phyloP scores from a whole-genome alignment of 1,284 basidiomycete genomes.

The Trametes hirsuta region DNA sequence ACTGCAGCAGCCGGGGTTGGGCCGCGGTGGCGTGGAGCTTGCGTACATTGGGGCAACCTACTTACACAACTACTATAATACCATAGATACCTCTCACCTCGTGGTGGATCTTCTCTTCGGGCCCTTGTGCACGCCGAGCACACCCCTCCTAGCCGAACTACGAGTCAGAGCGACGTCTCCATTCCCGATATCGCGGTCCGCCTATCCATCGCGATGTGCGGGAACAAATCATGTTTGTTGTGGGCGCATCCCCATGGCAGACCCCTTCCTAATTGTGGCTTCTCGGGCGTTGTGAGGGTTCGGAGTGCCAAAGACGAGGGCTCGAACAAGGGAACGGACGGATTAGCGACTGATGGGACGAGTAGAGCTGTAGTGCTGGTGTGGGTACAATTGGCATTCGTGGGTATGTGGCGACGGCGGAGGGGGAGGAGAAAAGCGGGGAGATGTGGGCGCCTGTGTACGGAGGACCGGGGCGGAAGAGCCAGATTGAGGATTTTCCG shows the following conservation, averaged over 20 bases:
- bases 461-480: slow-evolving; percentile 1
- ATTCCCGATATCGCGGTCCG: neutral
- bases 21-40: neutral
- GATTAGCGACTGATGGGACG: neutral
- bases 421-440: neutral
- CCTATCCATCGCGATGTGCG: neutral
- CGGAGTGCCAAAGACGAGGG: neutral
- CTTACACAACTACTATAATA: slow-evolving; percentile 1
- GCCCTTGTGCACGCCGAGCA: neutral
- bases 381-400: neutral
- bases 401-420: neutral
- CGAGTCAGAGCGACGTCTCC: neutral
- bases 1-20: neutral
- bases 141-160: neutral
- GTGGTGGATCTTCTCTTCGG: neutral
- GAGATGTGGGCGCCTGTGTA: slow-evolving; percentile 1
- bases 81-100: slow-evolving; percentile 4
- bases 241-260: slow-evolving; percentile 3
- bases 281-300: neutral
- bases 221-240: neutral
- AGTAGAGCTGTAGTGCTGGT: neutral
- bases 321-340: neutral
- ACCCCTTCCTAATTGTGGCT: neutral
- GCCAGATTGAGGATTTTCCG: slow-evolving; percentile 15
- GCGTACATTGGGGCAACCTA: neutral